Percentiles rank a stretch among this genome's conserved stretches.
Evolutionary conservation across 768 basidiomycete genomes (phyloP).

Genomic region (Amanita pseudoporphyria): DNA sequence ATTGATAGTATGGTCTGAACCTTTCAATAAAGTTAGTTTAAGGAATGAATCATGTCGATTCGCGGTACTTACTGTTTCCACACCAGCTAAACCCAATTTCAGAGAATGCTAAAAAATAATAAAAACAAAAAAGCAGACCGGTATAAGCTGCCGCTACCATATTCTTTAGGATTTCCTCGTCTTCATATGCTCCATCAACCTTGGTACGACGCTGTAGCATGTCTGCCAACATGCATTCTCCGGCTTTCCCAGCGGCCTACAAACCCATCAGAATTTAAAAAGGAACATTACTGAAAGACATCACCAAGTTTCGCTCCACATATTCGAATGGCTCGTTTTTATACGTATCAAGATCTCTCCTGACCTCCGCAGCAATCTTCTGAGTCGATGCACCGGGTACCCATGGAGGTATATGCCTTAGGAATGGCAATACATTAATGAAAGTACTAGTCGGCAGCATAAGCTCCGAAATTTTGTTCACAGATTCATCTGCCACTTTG

Average conservation of each 20-base stretch:
- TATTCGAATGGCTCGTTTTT: neutral
- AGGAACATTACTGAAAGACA: neutral
- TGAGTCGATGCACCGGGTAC: slow-evolving; percentile 9
- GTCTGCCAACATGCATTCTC: neutral
- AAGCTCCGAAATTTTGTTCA: too few species aligned
- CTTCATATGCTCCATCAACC: neutral
- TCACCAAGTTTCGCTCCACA: neutral
- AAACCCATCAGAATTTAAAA: neutral
- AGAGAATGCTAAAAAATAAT: neutral
- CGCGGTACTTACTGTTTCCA: neutral
- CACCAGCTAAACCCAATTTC: neutral
- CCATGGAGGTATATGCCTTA: slow-evolving; percentile 8
- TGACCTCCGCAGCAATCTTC: neutral
- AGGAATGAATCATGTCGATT: neutral
- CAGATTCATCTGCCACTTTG: neutral
- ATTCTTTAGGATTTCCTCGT: neutral
- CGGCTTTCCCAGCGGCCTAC: neutral
- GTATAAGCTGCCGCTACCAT: neutral
- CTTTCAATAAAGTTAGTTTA: neutral
- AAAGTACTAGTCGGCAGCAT: neutral
- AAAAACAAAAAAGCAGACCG: neutral
- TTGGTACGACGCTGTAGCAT: neutral
- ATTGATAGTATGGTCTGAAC: neutral
- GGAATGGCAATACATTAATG: neutral
- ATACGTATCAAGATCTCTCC: neutral